Base-by-base conservation (phyloP, 257 asterid species). In the Osmanthus fragrans region DNA sequence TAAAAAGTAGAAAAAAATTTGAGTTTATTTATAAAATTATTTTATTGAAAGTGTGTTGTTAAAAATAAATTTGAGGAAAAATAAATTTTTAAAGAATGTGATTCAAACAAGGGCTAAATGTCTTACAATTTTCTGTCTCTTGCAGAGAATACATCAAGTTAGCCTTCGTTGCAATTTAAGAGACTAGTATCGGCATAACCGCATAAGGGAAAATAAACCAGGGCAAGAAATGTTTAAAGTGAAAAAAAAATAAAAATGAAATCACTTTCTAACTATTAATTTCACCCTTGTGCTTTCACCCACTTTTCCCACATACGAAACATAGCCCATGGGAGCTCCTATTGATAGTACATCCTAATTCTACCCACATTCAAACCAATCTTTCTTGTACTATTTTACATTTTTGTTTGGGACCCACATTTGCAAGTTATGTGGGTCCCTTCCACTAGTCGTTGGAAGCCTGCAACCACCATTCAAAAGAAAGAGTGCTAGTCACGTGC, bases 401-500 rank as follows among this genome's bases (percentile, higher is more conserved):
- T 10, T 29, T 74, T 0, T 40, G 19, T 4, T 5, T 0, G 68
- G 77, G 68, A 1, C 64, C 76, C 78, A 75, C 75, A 51, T 0
- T 21, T 56, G 79, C 83, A 83, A 74, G 86, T 79, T 83, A 80
- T 15, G 82, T 65, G 74, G 86, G 77, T 27, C 82, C 86, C 82
- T 76, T n/a, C 74, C 36, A 60, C 5, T 60, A 60, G 30, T 60
- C 2, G 68, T 60, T 60, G 68, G 32, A 32, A 36, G 66, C 27
- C 76, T 40, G 54, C 81, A 82, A 82, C 84, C 21, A 77, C 84
- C 72, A 80, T 58, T 82, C 81, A 74, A 56, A 71, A 77, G 75
- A 75, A 79, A 39, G 83, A 85, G 86, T 82, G 88, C 86, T 56
- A 45, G 79, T 82, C 88, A 82, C 85, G 82, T 85, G 86, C 76